A percentile compares a stretch with the other conserved stretches of the same genome.
Conservation (phyloP, 2,329 filamentous ascomycete species). For the Fusarium chuoi region DNA sequence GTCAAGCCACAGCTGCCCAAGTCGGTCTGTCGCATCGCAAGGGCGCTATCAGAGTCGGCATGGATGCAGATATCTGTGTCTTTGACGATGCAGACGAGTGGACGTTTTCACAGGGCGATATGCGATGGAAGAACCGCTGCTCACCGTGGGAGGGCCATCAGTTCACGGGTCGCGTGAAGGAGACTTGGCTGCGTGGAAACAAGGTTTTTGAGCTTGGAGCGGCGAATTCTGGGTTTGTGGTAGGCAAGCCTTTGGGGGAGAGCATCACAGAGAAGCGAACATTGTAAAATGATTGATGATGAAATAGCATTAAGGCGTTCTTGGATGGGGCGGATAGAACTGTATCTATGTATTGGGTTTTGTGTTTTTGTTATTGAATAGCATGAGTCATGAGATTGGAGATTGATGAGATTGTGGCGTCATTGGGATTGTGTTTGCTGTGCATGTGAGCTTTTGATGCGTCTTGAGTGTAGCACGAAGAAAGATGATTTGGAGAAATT, state of each 20-base stretch:
- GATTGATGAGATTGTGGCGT: conserved; percentile 26
- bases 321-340: background rate
- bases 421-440: conserved; percentile 16
- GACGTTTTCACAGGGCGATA: conserved; percentile 77
- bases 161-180: conserved; percentile 80
- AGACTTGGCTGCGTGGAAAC: conserved; percentile 85
- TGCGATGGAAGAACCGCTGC: conserved; percentile 95
- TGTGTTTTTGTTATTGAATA: conserved; percentile 2
- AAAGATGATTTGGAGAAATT: conserved; percentile 31
- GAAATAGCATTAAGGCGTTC: conserved; percentile 18
- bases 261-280: conserved; percentile 70
- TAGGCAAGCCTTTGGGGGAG: conserved; percentile 59
- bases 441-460: conserved; percentile 3
- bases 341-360: background rate
- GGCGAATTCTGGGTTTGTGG: conserved; percentile 60
- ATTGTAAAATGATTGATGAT: background rate
- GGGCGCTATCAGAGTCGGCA: conserved; percentile 81
- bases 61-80: conserved; percentile 91
- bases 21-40: conserved; percentile 82
- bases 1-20: conserved; percentile 85
- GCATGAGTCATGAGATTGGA: conserved; percentile 22
- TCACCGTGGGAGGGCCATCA: conserved; percentile 87
- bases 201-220: conserved; percentile 78
- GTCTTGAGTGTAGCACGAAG: conserved; percentile 7
- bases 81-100: conserved; percentile 89